A percentile compares a stretch with the other conserved stretches of the same genome.
phyloP scores from a whole-genome alignment of 495 filamentous ascomycete genomes.

The Daldinia bambusicola region DNA sequence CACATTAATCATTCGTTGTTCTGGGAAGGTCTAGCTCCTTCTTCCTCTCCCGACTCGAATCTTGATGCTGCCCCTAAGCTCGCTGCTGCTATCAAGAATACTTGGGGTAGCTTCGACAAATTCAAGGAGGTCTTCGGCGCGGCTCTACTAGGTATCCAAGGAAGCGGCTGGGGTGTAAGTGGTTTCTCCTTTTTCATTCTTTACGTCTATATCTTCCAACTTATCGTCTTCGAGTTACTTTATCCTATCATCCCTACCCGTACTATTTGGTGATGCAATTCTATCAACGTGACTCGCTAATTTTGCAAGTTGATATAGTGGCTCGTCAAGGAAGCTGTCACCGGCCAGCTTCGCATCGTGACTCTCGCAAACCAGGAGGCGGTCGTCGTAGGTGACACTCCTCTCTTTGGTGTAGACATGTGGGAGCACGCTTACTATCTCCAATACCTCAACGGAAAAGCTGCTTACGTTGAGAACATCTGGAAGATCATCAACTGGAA shows the following conservation, averaged over 20 bases:
- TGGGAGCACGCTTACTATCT: conserved; percentile 84
- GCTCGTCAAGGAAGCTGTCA: conserved; percentile 87
- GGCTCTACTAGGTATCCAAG: conserved; percentile 67
- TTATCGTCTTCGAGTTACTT: background rate
- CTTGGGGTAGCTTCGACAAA: conserved; percentile 71
- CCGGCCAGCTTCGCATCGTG: conserved; percentile 75
- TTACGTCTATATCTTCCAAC: background rate
- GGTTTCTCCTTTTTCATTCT: background rate
- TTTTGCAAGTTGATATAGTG: conserved; percentile 54
- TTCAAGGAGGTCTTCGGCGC: conserved; percentile 82
- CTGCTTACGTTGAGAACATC: conserved; percentile 94
- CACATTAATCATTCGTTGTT: conserved; percentile 94
- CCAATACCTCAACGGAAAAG: conserved; percentile 99
- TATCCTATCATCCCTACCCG: background rate
- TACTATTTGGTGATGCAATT: background rate
- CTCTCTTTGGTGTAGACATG: conserved; percentile 93
- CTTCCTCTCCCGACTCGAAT: conserved; percentile 55
- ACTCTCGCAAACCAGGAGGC: conserved; percentile 94
- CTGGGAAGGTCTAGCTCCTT: conserved; percentile 91
- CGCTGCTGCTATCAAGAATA: conserved; percentile 69
- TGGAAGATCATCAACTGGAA: conserved; percentile 99
- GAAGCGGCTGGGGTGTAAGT: conserved; percentile 73
- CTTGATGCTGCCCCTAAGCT: conserved; percentile 68
- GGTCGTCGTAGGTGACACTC: conserved; percentile 84
- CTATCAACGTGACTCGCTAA: background rate